phyloP scores from a whole-genome alignment of 2,329 filamentous ascomycete species.

The Coniochaeta hoffmannii region DNA sequence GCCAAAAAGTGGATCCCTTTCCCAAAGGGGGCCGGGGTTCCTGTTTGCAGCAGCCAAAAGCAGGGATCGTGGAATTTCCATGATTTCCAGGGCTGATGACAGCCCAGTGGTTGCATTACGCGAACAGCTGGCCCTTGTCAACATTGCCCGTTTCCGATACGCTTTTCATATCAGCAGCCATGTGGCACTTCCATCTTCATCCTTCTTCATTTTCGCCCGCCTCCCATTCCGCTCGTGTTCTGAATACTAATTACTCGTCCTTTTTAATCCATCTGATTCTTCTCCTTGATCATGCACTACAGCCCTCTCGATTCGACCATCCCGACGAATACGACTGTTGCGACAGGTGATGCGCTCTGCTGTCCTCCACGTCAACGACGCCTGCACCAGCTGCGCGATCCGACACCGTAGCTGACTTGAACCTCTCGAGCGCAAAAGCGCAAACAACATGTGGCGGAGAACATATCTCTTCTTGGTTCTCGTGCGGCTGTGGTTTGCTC shows the following conservation, averaged over 20 bases:
- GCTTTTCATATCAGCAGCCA: neutral
- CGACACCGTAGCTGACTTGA: slow-evolving; percentile 8
- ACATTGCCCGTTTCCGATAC: slow-evolving; percentile 1
- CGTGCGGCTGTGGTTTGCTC: slow-evolving; percentile 85
- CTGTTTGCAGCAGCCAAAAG: neutral
- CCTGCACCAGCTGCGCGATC: slow-evolving; percentile 16
- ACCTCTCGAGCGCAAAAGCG: too few relatives aligned
- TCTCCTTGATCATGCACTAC: neutral
- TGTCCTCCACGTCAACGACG: slow-evolving; percentile 4
- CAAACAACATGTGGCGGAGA: slow-evolving; percentile 74
- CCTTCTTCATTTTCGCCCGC: neutral
- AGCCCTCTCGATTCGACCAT: neutral
- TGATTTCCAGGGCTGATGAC: neutral
- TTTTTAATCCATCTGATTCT: neutral
- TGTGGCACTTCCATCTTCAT: neutral
- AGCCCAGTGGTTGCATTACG: neutral
- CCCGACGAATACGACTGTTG: neutral
- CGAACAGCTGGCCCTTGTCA: slow-evolving; percentile 2
- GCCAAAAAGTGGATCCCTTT: neutral
- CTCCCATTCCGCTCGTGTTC: neutral
- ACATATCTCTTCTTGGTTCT: slow-evolving; percentile 78
- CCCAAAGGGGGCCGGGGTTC: neutral
- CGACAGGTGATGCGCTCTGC: neutral
- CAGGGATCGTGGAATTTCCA: slow-evolving; percentile 1
- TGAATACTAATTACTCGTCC: neutral